Conservation (phyloP, 352 stramenopile genomes). For the Halophytophthora batemanensis region DNA sequence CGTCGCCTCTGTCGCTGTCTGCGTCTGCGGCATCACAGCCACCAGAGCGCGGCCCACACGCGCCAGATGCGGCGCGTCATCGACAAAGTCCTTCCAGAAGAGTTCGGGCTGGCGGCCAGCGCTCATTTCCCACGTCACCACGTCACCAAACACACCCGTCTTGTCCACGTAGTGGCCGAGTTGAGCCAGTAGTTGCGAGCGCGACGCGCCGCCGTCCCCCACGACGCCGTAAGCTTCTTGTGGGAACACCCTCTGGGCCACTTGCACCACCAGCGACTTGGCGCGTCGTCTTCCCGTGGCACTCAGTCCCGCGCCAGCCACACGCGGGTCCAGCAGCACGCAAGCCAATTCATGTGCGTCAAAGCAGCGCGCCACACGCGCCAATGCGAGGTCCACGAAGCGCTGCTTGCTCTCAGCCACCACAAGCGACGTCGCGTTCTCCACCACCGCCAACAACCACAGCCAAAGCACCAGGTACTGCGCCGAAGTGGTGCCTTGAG, state of each 20-base stretch:
- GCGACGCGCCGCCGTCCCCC: constrained; percentile 1
- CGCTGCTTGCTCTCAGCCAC: constrained; percentile 11
- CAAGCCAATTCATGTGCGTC: constrained; percentile 41
- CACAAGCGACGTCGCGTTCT: constrained; percentile 4
- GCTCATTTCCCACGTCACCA: constrained; percentile 52
- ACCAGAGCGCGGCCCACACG: constrained; percentile 31
- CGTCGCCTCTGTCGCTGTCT: constrained; percentile 5
- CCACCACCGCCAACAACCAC: constrained; percentile 32
- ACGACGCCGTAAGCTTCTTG: constrained; percentile 12
- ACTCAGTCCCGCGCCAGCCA: constrained; percentile 35
- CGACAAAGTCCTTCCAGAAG: constrained; percentile 51
- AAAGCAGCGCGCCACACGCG: constrained; percentile 10
- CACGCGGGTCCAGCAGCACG: constrained; percentile 45
- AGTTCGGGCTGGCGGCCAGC: constrained; percentile 24
- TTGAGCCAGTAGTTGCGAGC: constrained; percentile 31
- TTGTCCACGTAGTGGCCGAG: constrained; percentile 37
- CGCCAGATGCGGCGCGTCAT: constrained; percentile 42
- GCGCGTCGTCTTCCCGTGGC: constrained; percentile 37
- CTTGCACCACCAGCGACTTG: constrained; percentile 42
- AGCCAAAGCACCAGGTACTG: constrained; percentile 49
- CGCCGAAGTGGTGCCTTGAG: constrained; percentile 27
- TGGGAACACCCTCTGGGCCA: constrained; percentile 27
- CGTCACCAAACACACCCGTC: constrained; percentile 34
- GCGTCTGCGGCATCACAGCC: constrained; percentile 19
- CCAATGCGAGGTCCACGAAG: constrained; percentile 12